These are phyloP conservation scores for Durusdinium trenchii DNA, from an alignment of 73 alveolate genomes.

Conservation along the genomic window DNA sequence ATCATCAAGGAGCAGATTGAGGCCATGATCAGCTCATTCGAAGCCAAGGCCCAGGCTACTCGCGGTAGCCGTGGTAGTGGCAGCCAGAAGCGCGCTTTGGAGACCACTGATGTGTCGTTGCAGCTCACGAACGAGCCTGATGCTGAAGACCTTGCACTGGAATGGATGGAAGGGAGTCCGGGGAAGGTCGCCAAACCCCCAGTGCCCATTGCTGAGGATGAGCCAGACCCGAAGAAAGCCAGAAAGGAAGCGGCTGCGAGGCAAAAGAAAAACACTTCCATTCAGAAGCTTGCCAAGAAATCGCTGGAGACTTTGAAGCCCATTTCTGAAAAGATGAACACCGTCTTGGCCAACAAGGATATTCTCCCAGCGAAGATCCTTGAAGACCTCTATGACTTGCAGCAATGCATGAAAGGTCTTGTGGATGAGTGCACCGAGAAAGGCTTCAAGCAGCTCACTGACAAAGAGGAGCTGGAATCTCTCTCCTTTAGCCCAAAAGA, in stretches of 20 bases:
- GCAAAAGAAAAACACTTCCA: neutral
- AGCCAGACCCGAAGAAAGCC: neutral
- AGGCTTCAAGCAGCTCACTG: neutral
- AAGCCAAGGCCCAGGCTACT: neutral
- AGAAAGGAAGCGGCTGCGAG: neutral
- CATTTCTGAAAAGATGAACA: neutral
- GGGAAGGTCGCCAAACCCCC: neutral
- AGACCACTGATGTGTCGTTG: neutral
- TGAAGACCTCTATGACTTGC: neutral
- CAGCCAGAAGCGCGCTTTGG: neutral
- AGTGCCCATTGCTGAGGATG: too few species aligned
- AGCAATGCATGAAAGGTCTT: neutral
- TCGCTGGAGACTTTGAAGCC: neutral
- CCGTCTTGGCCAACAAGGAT: neutral
- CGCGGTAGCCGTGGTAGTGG: neutral
- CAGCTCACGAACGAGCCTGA: neutral
- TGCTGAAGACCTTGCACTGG: neutral
- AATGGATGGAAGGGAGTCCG: neutral
- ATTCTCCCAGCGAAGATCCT: neutral
- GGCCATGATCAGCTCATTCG: neutral
- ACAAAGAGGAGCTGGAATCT: neutral
- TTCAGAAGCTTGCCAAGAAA: neutral
- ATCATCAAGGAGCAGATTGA: neutral
- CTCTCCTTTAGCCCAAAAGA: neutral
- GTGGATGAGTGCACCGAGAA: neutral